A percentile compares a stretch with the other conserved stretches of the same genome.
Evolutionary conservation across 208 protist species (phyloP).

Genomic region (Leishmania tropica): DNA sequence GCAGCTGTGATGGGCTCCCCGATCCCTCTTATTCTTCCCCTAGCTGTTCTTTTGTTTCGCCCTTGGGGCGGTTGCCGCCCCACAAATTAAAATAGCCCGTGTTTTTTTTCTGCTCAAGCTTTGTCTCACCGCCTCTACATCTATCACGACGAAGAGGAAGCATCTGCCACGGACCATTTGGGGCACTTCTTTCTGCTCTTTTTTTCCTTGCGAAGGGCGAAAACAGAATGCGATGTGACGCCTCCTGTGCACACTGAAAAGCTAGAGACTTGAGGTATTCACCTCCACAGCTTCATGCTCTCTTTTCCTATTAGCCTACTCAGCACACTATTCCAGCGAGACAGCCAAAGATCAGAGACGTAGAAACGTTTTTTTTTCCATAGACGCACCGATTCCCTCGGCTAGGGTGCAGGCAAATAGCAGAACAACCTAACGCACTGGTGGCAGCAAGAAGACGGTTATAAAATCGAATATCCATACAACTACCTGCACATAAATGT

Average conservation of each 20-base stretch:
- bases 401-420: background rate
- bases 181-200: background rate
- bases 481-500: slow-evolving; percentile 9
- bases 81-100: background rate
- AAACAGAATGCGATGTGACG: background rate
- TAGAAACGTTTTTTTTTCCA: background rate
- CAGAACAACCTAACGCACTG: background rate
- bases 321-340: background rate
- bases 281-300: background rate
- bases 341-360: background rate
- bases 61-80: background rate
- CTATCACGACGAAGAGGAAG: background rate
- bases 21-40: background rate
- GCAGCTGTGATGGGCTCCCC: background rate
- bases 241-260: background rate
- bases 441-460: background rate
- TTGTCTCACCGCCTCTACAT: background rate
- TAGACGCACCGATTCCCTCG: slow-evolving; percentile 1
- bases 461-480: background rate
- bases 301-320: background rate
- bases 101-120: background rate
- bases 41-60: background rate
- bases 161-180: background rate
- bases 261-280: background rate
- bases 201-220: background rate